phyloP scores from a whole-genome alignment of 192 early-diverging fungal genomes.

The Mortierella claussenii region DNA sequence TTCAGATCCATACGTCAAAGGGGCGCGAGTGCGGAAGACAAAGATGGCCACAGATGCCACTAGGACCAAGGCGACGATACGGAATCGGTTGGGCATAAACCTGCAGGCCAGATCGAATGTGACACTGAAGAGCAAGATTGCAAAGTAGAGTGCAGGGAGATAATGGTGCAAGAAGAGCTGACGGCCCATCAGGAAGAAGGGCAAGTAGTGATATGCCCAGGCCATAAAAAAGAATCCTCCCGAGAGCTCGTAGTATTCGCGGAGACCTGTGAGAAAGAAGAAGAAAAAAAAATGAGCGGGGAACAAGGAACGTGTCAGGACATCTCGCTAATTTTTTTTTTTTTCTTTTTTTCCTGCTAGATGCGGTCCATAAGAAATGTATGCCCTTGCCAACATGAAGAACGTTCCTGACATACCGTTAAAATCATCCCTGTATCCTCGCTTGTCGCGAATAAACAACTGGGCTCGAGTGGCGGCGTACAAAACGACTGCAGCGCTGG shows the following conservation, averaged over 20 bases:
- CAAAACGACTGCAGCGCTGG: constrained; percentile 64
- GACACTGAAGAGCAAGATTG: constrained; percentile 76
- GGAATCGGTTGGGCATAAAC: constrained; percentile 63
- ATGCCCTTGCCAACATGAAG: no score
- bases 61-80: constrained; percentile 62
- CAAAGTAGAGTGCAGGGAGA: constrained; percentile 92
- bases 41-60: constrained; percentile 62
- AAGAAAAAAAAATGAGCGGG: constrained; percentile 44
- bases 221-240: constrained; percentile 76
- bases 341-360: no score
- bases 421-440: constrained; percentile 60
- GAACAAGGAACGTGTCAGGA: no score
- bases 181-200: constrained; percentile 91
- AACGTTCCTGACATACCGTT: constrained; percentile 7
- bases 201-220: constrained; percentile 88
- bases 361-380: no score
- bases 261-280: constrained; percentile 46
- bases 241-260: constrained; percentile 64
- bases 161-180: constrained; percentile 96
- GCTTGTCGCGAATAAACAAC: constrained; percentile 65
- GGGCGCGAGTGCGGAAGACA: constrained; percentile 76
- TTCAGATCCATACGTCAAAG: constrained; percentile 83
- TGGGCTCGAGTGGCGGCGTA: constrained; percentile 69
- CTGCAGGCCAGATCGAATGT: constrained; percentile 79
- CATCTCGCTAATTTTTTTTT: no score